Evolutionary conservation across 495 filamentous ascomycete species (phyloP).

Genomic region (Acidomyces sp.): DNA sequence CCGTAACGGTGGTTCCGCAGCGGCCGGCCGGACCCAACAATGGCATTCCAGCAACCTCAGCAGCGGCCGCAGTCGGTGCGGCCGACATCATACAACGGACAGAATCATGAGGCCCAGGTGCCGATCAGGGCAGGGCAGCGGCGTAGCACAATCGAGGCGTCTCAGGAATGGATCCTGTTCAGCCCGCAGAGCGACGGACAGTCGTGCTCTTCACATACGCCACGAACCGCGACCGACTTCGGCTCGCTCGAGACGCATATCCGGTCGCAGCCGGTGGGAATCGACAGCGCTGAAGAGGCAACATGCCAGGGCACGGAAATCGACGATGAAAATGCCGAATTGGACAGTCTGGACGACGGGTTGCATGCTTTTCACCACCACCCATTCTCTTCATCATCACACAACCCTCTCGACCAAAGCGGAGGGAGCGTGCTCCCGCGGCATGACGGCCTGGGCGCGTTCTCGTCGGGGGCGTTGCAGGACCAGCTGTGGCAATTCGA

Average conservation of each 20-base stretch:
- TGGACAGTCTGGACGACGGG: constrained; percentile 85
- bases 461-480: constrained; percentile 48
- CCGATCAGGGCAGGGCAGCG: constrained; percentile 25
- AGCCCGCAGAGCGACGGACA: constrained; percentile 62
- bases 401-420: constrained; percentile 38
- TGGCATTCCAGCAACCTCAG: constrained; percentile 73
- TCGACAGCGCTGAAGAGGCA: constrained; percentile 39
- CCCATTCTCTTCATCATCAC: constrained; percentile 41
- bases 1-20: not conserved
- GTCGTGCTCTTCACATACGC: constrained; percentile 53
- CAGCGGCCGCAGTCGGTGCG: constrained; percentile 47
- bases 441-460: constrained; percentile 85
- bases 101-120: constrained; percentile 34
- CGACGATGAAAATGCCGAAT: constrained; percentile 56
- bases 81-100: constrained; percentile 37
- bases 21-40: constrained; percentile 30
- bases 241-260: constrained; percentile 63
- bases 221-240: constrained; percentile 68
- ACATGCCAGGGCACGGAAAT: constrained; percentile 38
- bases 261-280: constrained; percentile 34
- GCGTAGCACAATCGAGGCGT: constrained; percentile 44
- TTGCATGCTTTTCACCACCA: constrained; percentile 69
- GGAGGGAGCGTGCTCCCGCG: constrained; percentile 59
- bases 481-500: constrained; percentile 80
- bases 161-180: constrained; percentile 94